These are phyloP conservation scores for Corylus heterophylla DNA, from an alignment of 306 rosid genomes.

Conservation along the genomic window DNA sequence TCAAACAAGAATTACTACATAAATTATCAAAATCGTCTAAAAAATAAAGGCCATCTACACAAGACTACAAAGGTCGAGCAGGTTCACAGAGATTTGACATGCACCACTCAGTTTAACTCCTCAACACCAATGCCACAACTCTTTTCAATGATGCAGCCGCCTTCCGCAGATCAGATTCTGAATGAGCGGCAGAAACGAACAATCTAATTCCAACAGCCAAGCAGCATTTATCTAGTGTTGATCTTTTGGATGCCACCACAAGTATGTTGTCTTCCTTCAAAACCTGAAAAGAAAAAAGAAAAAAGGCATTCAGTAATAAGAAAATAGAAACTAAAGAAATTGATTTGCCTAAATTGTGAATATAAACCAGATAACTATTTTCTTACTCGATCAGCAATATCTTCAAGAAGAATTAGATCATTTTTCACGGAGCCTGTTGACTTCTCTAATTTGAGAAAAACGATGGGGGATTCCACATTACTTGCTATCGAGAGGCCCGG, in stretches of 20 bases:
- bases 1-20: background rate
- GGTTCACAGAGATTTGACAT: background rate
- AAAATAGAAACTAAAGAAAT: conserved; percentile 16
- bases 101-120: conserved; percentile 37
- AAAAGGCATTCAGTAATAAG: conserved; percentile 13
- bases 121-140: conserved; percentile 62
- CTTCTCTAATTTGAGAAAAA: conserved; percentile 71
- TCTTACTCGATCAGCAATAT: conserved; percentile 71
- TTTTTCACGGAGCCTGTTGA: conserved; percentile 63
- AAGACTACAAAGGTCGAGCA: conserved; percentile 1
- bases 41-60: conserved; percentile 2
- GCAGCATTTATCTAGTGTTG: conserved; percentile 75
- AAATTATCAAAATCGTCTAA: conserved; percentile 25
- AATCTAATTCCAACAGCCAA: conserved; percentile 81
- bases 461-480: conserved; percentile 83
- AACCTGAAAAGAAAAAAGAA: conserved; percentile 36
- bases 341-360: conserved; percentile 9
- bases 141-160: conserved; percentile 71
- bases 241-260: conserved; percentile 71
- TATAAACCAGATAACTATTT: conserved; percentile 6
- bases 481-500: conserved; percentile 66
- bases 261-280: conserved; percentile 74
- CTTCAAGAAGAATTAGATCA: conserved; percentile 70
- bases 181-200: conserved; percentile 81
- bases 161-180: conserved; percentile 73